Evolutionary conservation across 225 moss, liverwort and hornwort genomes (phyloP).

Genomic region (Bryum argenteum): DNA sequence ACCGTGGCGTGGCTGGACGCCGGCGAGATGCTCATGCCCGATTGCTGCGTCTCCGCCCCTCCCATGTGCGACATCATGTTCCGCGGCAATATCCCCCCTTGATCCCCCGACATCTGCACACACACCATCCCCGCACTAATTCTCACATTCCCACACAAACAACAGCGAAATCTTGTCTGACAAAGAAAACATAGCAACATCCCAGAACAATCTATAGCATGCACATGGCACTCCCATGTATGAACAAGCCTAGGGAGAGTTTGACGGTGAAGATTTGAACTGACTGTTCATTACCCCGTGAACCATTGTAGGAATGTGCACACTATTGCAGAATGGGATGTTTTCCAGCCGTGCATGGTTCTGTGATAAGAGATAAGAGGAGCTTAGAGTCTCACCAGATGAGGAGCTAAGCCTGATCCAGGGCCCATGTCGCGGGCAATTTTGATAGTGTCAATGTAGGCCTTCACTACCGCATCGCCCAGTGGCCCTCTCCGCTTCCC

Average conservation of each 20-base stretch:
- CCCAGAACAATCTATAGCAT: no score
- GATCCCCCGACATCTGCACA: conserved; percentile 81
- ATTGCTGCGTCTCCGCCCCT: conserved; percentile 75
- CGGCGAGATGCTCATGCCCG: conserved; percentile 85
- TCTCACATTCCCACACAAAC: no score
- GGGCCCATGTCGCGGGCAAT: conserved; percentile 83
- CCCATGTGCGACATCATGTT: conserved; percentile 88
- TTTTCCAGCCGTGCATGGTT: not conserved
- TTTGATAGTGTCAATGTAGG: conserved; percentile 96
- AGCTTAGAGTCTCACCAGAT: conserved; percentile 63
- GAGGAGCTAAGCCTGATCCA: conserved; percentile 59
- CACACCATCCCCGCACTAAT: not conserved
- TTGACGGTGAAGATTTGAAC: not conserved
- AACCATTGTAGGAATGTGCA: not conserved
- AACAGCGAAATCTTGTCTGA: no score
- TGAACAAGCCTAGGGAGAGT: no score
- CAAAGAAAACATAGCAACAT: no score
- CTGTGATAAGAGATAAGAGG: not conserved
- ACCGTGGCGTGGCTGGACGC: conserved; percentile 77
- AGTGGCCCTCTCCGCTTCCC: conserved; percentile 94
- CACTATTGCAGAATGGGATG: not conserved
- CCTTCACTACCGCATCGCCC: conserved; percentile 97
- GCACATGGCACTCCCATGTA: no score
- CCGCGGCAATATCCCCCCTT: conserved; percentile 73
- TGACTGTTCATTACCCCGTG: not conserved